Percentiles rank a stretch among this genome's conserved stretches.
Evolutionary conservation across 352 stramenopile genomes (phyloP).

Genomic region (Phytophthora europaea): DNA sequence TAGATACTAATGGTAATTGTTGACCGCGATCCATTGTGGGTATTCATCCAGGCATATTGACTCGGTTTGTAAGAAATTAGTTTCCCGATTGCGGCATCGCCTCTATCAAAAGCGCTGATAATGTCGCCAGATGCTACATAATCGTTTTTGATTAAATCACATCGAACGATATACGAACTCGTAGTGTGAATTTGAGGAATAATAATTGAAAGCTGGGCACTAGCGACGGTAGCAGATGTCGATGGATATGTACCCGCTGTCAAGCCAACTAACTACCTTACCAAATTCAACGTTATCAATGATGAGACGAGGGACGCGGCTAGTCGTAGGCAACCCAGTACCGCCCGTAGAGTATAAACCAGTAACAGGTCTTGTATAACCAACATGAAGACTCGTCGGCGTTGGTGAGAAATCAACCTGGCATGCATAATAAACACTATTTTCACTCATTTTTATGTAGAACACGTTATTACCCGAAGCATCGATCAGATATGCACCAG

Average conservation of each 20-base stretch:
- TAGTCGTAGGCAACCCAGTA: constrained; percentile 20
- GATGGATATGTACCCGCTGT: constrained; percentile 16
- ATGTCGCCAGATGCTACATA: constrained; percentile 29
- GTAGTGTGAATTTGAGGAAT: constrained; percentile 23
- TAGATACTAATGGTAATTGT: constrained; percentile 21
- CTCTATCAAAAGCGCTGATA: constrained; percentile 12
- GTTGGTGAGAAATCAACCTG: constrained; percentile 11
- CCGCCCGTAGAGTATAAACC: constrained; percentile 8
- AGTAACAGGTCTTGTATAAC: constrained; percentile 7
- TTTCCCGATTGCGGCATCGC: constrained; percentile 16
- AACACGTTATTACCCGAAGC: constrained; percentile 10
- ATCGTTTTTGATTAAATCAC: constrained; percentile 32
- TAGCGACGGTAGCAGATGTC: constrained; percentile 6
- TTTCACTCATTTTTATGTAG: constrained; percentile 18
- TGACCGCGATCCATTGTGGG: constrained; percentile 7
- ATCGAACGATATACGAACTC: constrained; percentile 22
- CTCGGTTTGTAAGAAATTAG: constrained; percentile 16
- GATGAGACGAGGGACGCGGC: constrained; percentile 10
- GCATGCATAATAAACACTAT: constrained; percentile 14
- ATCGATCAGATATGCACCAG: constrained; percentile 17
- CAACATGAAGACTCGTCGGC: constrained; percentile 1
- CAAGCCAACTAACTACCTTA: constrained; percentile 6
- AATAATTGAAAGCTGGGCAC: neutral
- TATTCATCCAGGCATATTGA: constrained; percentile 26
- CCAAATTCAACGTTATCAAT: constrained; percentile 31